phyloP scores from a whole-genome alignment of 208 protist species.

The Leishmania guyanensis region DNA sequence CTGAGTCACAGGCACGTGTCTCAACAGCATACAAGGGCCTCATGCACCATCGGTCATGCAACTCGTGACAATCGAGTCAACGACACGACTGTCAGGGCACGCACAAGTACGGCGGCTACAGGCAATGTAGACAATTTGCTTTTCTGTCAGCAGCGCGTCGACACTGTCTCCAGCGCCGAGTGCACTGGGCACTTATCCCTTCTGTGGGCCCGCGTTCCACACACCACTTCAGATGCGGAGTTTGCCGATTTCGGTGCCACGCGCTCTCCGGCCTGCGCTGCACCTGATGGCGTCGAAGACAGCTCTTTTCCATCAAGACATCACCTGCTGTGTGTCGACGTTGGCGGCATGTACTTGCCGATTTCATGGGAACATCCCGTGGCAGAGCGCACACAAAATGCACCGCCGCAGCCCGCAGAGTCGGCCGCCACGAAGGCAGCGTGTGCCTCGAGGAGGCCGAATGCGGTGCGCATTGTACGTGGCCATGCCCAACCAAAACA shows the following conservation, averaged over 20 bases:
- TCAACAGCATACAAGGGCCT: neutral
- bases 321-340: conserved; percentile 22
- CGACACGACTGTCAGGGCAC: neutral
- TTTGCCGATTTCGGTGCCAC: neutral
- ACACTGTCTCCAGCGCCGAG: neutral
- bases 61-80: neutral
- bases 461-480: neutral
- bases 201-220: conserved; percentile 3
- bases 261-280: neutral
- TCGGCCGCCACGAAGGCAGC: neutral
- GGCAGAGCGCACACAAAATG: neutral
- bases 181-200: neutral
- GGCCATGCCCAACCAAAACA: neutral
- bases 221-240: neutral
- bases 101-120: neutral
- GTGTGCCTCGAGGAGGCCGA: neutral
- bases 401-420: neutral
- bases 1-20: neutral
- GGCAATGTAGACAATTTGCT: too few species aligned
- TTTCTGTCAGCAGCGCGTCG: neutral
- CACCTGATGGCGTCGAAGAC: neutral
- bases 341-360: conserved; percentile 21
- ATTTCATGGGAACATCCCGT: neutral
- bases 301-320: neutral
- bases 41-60: neutral